Evolutionary conservation across 2,329 filamentous ascomycete species (phyloP).

Genomic region (Cordyceps cicadae): DNA sequence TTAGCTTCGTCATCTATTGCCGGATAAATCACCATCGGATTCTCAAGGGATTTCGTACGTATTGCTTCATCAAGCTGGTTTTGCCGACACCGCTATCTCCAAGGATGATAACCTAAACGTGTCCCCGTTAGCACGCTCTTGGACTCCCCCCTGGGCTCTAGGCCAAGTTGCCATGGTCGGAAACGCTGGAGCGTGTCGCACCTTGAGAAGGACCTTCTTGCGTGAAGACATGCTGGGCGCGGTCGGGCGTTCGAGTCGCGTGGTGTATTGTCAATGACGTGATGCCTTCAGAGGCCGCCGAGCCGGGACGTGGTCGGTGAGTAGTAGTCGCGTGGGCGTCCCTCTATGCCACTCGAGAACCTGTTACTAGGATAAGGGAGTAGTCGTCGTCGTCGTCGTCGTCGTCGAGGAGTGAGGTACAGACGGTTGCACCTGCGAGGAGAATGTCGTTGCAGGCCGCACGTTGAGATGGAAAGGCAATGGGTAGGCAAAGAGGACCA

Average conservation of each 20-base stretch:
- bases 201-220: constrained; percentile 90
- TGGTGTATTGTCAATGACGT: constrained; percentile 11
- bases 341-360: not conserved
- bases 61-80: constrained; percentile 99
- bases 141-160: not conserved
- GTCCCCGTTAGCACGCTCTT: constrained; percentile 13
- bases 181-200: constrained; percentile 29
- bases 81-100: constrained; percentile 98
- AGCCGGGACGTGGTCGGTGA: not conserved
- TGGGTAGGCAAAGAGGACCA: not conserved
- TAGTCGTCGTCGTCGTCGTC: not conserved
- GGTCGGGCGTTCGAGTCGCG: constrained; percentile 18
- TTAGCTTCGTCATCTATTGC: not conserved
- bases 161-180: not conserved
- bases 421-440: not conserved
- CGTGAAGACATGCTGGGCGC: constrained; percentile 56
- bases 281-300: not conserved
- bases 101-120: constrained; percentile 83
- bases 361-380: not conserved
- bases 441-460: constrained; percentile 4
- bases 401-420: not conserved
- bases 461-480: not conserved
- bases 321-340: not conserved
- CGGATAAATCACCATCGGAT: not conserved
- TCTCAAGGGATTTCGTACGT: constrained; percentile 54